A percentile compares a stretch with the other conserved stretches of the same genome.
phyloP scores from a whole-genome alignment of 257 asterid species.

The Jaltomata sinuosa region DNA sequence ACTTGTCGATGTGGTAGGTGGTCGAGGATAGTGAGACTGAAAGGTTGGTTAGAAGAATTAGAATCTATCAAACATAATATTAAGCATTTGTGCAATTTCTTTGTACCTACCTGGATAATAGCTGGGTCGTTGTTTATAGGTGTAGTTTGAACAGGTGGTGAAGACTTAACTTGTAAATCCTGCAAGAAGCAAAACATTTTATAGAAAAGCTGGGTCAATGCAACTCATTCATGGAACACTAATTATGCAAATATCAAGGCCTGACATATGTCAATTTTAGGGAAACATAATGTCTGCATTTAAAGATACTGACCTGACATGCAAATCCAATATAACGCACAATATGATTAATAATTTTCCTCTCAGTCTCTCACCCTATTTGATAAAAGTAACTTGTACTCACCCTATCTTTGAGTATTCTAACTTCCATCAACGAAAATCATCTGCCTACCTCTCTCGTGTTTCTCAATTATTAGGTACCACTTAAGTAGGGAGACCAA shows the following conservation, averaged over 20 bases:
- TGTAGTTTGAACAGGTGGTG: constrained; percentile 70
- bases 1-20: constrained; percentile 51
- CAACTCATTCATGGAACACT: neutral
- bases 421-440: neutral
- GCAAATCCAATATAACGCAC: neutral
- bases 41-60: constrained; percentile 14
- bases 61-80: neutral
- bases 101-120: constrained; percentile 73
- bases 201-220: neutral
- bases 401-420: neutral
- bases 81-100: neutral
- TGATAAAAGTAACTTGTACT: neutral
- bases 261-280: neutral
- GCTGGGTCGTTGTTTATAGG: constrained; percentile 88
- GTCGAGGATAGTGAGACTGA: constrained; percentile 91
- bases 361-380: neutral
- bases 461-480: neutral
- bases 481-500: neutral
- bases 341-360: neutral
- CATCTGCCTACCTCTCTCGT: neutral
- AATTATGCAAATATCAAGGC: neutral
- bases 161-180: constrained; percentile 95
- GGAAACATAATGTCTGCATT: neutral
- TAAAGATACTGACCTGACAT: neutral
- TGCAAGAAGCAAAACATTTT: constrained; percentile 15